Base-by-base conservation (phyloP, 345 rosid genomes). In the Eucalyptus tenuipes region DNA sequence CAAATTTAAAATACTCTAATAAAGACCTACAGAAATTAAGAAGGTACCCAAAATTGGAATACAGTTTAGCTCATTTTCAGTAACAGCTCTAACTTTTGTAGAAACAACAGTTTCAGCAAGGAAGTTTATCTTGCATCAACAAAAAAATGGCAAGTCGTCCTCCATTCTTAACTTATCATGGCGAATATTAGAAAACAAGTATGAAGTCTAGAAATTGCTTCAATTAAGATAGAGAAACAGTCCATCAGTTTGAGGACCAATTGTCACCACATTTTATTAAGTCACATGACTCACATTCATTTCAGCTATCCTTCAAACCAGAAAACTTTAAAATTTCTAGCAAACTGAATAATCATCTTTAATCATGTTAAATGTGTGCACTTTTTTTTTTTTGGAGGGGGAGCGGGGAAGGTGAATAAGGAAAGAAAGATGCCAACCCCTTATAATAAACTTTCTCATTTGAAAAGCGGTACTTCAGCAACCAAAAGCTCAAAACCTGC, bases 1-100 rank as follows among this genome's bases (percentile, higher is more conserved):
- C 95, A 90, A 93, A 92, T 90, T 93, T 90, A 90, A 97, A 96
- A 92, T 96, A 97, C 88, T 82, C 87, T 85, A 94, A 92, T 44
- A 95, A 90, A 91, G 96, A 93, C 95, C 99, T 97, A 94, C 85
- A 91, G 45, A 89, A 90, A 85, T 85, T 29, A 49, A 90, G 88
- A 47, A 89, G 52, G 61, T 25, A 68, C 42, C 57, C 31, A 47
- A 86, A 71, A n/a, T n/a, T 8, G 3, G 10, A 64, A n/a, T 64
- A n/a, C 37, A 40, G n/a, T 64, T 64, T 64, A 64, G 75, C 75
- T 64, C 18, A 18, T 64, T 64, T 64, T n/a, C 75, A 64, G 75
- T 31, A 64, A 64, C 31, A 13, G 16, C 75, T 64, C 15, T 64
- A 64, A 64, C 37, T n/a, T n/a, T 37, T 64, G 10, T 14, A 64